Percentiles rank a stretch among this genome's conserved stretches.
phyloP scores from a whole-genome alignment of 805 yeast genomes.

The Candida boidinii region DNA sequence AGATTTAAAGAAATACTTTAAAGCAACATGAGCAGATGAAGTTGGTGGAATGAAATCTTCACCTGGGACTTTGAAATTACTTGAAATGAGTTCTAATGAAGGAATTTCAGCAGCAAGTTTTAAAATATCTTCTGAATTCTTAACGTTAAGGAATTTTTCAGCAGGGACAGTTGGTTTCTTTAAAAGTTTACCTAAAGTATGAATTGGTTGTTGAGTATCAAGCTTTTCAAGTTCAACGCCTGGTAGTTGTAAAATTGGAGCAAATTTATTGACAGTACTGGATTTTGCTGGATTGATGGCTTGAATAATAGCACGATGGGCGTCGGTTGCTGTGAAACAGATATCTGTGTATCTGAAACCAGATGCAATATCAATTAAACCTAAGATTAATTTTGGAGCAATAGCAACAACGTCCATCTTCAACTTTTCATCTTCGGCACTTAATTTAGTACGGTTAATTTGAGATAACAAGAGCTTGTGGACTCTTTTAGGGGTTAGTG shows the following conservation, averaged over 20 bases:
- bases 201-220: constrained; percentile 40
- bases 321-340: constrained; percentile 48
- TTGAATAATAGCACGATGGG: constrained; percentile 66
- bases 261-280: constrained; percentile 35
- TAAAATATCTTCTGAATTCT: constrained; percentile 34
- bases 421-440: constrained; percentile 24
- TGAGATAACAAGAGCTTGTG: constrained; percentile 46
- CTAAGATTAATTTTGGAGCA: constrained; percentile 58
- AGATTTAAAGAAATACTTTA: constrained; percentile 71
- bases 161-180: constrained; percentile 50
- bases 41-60: constrained; percentile 64
- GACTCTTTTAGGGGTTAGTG: constrained; percentile 38
- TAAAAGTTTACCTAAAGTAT: constrained; percentile 62
- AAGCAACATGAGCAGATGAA: constrained; percentile 63
- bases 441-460: constrained; percentile 39
- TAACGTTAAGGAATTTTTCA: constrained; percentile 46
- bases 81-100: constrained; percentile 52
- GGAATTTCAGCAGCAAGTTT: constrained; percentile 62
- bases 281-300: constrained; percentile 44
- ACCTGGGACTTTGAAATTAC: constrained; percentile 82
- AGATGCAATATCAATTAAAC: constrained; percentile 74
- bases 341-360: constrained; percentile 69
- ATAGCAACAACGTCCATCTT: constrained; percentile 52
- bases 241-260: constrained; percentile 77
- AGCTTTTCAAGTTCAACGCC: constrained; percentile 46